A percentile compares a stretch with the other conserved stretches of the same genome.
These are phyloP conservation scores for Phialocephala sp. DNA, from an alignment of 2,329 filamentous ascomycete species.

Conservation along the genomic window DNA sequence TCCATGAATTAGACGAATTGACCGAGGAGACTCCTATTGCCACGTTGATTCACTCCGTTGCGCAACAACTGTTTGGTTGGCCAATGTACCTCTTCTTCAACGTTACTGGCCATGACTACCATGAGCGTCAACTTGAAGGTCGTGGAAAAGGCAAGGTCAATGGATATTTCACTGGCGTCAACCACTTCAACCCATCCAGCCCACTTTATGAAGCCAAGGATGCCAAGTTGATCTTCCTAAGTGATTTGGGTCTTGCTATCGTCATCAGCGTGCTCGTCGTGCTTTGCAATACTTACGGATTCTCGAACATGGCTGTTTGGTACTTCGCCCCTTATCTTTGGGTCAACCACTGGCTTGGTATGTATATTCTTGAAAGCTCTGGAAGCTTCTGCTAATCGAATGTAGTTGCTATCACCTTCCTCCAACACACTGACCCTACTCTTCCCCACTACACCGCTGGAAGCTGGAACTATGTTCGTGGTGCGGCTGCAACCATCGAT, in stretches of 20 bases:
- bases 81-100: constrained; percentile 89
- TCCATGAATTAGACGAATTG: constrained; percentile 85
- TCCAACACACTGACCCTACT: constrained; percentile 94
- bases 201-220: constrained; percentile 93
- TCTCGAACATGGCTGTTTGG: constrained; percentile 88
- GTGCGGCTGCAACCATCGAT: constrained; percentile 93
- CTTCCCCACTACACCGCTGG: constrained; percentile 89
- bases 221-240: constrained; percentile 83
- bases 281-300: constrained; percentile 80
- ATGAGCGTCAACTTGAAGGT: constrained; percentile 88
- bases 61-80: constrained; percentile 93
- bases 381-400: constrained; percentile 36
- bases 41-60: constrained; percentile 74
- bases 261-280: constrained; percentile 63
- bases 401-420: constrained; percentile 91
- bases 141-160: constrained; percentile 93
- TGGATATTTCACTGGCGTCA: constrained; percentile 79
- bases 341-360: constrained; percentile 99
- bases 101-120: constrained; percentile 94
- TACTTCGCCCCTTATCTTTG: constrained; percentile 94
- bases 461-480: constrained; percentile 91
- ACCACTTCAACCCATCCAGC: constrained; percentile 90
- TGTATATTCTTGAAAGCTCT: constrained; percentile 47
- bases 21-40: constrained; percentile 92
- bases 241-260: constrained; percentile 77